Evolutionary conservation across 2,329 filamentous ascomycete genomes (phyloP).

Genomic region (Scortechinia acanthostroma): DNA sequence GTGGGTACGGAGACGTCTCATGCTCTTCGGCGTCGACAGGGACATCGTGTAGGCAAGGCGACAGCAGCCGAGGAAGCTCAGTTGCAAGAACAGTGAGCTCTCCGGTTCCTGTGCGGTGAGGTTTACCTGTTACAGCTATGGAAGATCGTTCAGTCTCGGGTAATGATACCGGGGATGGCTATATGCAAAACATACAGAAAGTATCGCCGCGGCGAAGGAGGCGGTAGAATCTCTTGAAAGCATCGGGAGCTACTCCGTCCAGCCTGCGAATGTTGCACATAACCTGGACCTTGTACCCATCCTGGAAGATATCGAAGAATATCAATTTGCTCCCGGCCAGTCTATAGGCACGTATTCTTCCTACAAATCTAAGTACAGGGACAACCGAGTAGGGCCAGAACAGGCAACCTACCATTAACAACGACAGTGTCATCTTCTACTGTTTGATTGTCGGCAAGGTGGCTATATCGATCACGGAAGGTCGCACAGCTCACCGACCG

Average conservation of each 20-base stretch:
- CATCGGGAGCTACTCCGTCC: constrained; percentile 19
- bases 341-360: constrained; percentile 1
- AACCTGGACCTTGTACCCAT: neutral
- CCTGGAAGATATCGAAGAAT: constrained; percentile 1
- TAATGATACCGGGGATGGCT: too few relatives aligned
- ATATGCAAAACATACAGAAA: constrained; percentile 53
- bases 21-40: constrained; percentile 53
- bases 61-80: constrained; percentile 63
- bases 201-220: constrained; percentile 75
- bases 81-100: constrained; percentile 69
- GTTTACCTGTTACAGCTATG: constrained; percentile 62
- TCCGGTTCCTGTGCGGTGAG: constrained; percentile 64
- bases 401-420: constrained; percentile 28
- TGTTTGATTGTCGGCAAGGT: constrained; percentile 25
- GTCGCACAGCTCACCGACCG: constrained; percentile 20
- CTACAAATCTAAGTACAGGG: constrained; percentile 2
- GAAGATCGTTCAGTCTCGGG: constrained; percentile 8
- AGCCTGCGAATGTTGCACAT: neutral
- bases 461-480: constrained; percentile 24
- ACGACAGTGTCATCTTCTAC: constrained; percentile 25
- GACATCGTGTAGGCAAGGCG: constrained; percentile 73
- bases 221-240: constrained; percentile 54
- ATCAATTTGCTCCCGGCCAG: constrained; percentile 1
- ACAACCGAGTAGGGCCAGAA: constrained; percentile 4
- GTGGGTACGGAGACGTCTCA: constrained; percentile 68